phyloP scores from a whole-genome alignment of 805 yeast genomes.

The Metschnikowia shivogae region DNA sequence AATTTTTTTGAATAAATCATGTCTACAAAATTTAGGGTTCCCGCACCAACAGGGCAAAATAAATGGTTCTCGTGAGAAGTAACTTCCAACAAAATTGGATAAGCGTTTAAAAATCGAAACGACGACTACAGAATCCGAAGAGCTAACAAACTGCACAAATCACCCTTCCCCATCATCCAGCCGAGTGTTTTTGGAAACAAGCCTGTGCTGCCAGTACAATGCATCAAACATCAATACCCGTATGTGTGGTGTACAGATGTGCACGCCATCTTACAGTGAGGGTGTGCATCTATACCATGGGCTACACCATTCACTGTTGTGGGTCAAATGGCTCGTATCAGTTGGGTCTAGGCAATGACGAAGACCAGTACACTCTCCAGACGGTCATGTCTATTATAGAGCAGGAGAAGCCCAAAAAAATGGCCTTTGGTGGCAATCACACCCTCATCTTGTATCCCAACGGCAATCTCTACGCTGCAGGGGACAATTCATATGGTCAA shows the following conservation, averaged over 20 bases:
- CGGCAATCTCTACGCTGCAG: conserved; percentile 56
- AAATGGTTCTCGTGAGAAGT: too few species aligned
- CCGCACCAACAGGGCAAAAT: too few species aligned
- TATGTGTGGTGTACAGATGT: neutral
- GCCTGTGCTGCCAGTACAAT: too few species aligned
- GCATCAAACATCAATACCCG: too few species aligned
- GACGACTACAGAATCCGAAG: too few species aligned
- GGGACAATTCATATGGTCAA: conserved; percentile 57
- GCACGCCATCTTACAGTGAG: neutral
- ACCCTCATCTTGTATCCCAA: conserved; percentile 53
- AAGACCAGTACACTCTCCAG: conserved; percentile 35
- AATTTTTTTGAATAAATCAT: too few species aligned
- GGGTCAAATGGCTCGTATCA: conserved; percentile 87
- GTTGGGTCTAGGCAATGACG: conserved; percentile 55
- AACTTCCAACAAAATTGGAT: too few species aligned
- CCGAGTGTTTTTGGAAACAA: too few species aligned
- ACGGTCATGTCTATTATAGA: conserved; percentile 18
- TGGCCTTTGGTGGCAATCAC: conserved; percentile 87
- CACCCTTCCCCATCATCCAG: too few species aligned
- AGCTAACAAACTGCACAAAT: too few species aligned
- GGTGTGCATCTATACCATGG: conserved; percentile 5
- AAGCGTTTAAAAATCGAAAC: too few species aligned
- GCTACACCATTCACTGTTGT: conserved; percentile 44
- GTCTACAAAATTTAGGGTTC: too few species aligned
- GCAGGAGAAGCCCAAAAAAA: conserved; percentile 30